phyloP scores from a whole-genome alignment of 305 asterid genomes.

The Galium porrigens region DNA sequence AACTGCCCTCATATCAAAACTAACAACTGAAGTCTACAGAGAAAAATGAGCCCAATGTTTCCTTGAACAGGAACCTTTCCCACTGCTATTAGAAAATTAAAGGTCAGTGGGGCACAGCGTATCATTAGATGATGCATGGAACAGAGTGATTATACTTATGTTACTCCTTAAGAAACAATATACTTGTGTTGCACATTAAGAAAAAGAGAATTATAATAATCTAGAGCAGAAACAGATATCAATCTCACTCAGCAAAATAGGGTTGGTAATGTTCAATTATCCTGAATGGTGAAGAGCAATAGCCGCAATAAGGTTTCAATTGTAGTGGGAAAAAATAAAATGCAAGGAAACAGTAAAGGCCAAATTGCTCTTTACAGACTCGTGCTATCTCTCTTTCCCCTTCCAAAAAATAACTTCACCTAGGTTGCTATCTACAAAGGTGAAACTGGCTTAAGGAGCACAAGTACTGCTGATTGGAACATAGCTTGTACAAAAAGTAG shows the following conservation, averaged over 20 bases:
- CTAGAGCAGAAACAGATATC: background rate
- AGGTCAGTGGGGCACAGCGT: background rate
- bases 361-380: background rate
- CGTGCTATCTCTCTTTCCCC: background rate
- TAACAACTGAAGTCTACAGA: background rate
- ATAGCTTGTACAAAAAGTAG: background rate
- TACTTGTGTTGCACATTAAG: background rate
- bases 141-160: background rate
- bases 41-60: constrained; percentile 3
- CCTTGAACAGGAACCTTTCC: background rate
- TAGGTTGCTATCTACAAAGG: background rate
- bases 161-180: background rate
- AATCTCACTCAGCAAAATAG: background rate
- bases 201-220: background rate
- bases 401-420: background rate
- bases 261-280: background rate
- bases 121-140: background rate
- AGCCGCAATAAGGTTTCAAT: background rate
- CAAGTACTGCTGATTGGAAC: background rate
- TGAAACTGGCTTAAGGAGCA: background rate
- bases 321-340: background rate
- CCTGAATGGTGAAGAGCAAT: constrained; percentile 2
- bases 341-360: background rate
- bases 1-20: background rate
- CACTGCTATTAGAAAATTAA: background rate